Evolutionary conservation across 176 grass and related monocot genomes (phyloP), one percentile per base, ranked within the genome.

Genomic region (barley (Hordeum vulgare)): DNA sequence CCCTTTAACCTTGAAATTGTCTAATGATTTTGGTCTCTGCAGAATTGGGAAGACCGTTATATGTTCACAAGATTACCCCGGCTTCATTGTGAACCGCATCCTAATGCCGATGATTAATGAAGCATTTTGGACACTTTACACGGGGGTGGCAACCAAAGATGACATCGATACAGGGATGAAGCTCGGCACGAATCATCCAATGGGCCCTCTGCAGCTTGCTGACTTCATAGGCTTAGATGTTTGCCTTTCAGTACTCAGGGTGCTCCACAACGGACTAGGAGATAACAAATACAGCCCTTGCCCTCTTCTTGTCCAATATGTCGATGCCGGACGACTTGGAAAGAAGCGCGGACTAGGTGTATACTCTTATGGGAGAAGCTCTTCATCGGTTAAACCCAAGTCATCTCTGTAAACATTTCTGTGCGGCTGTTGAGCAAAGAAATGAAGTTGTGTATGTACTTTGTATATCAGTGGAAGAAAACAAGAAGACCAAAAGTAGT

Each of bases 81-180:
- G 91, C 44, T 98, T 98, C 75, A 98, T 98, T 34, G 96, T 98
- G 41, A 98, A 98, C 77, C 89, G 96, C 44, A 94, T 98, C 66
- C 85, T 98, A 35, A 90, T 98, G 93, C 96, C 96, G 3, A 93
- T 95, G 96, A 94, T 98, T 14, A 98, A 98, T 31, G 96, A 98
- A 54, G 96, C 96, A 9, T 98, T 98, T 35, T 93, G 88, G 73
- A 53, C 96, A 8, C 78, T 98, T 71, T 89, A 95, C 58, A 95
- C 93, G 4, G 89, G 91, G 77, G 93, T 98, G 17, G 90, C 93
- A 2, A 98, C 93, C 49, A 98, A 95, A 85, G 96, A 98, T 63
- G 93, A 95, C 78, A 98, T 98, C 9, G 96, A 98, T 58, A 84
- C 85, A 10, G 96, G 91, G 58, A 98, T 98, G 93, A 98, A 98